These are phyloP conservation scores for Aspergillus tubingensis DNA, from an alignment of 2,329 filamentous ascomycete genomes.

Conservation along the genomic window DNA sequence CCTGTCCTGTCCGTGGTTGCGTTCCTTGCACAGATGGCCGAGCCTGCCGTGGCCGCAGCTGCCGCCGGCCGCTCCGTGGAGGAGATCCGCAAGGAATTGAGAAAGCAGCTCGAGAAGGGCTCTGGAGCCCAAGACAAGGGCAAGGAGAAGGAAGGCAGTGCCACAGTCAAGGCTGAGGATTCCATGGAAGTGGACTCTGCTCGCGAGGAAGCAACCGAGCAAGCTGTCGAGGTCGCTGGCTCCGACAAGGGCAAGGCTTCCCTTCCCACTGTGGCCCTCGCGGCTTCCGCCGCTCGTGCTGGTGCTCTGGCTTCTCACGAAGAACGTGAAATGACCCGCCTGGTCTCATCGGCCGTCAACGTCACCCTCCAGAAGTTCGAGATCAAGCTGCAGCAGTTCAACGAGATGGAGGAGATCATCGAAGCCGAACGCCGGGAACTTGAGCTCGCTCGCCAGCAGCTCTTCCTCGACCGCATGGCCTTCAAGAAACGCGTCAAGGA, in stretches of 20 bases:
- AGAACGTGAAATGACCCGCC: constrained; percentile 91
- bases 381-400: constrained; percentile 92
- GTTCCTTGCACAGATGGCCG: constrained; percentile 87
- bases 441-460: constrained; percentile 85
- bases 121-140: constrained; percentile 49
- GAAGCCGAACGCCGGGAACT: constrained; percentile 91
- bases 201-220: constrained; percentile 30
- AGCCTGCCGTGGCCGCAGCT: constrained; percentile 85
- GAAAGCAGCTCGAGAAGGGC: constrained; percentile 72
- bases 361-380: constrained; percentile 94
- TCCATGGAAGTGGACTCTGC: constrained; percentile 59
- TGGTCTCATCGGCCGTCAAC: constrained; percentile 90
- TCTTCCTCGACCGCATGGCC: constrained; percentile 86
- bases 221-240: constrained; percentile 49
- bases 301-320: constrained; percentile 91
- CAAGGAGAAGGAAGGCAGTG: constrained; percentile 49
- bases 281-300: constrained; percentile 80
- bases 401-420: constrained; percentile 90
- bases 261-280: constrained; percentile 75
- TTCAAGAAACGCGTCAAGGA: constrained; percentile 87
- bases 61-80: constrained; percentile 86
- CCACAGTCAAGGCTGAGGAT: constrained; percentile 56
- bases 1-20: constrained; percentile 95
- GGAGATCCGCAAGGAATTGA: constrained; percentile 77
- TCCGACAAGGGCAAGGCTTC: constrained; percentile 49